Evolutionary conservation across 129 eudicot genomes (phyloP).

Genomic region (Smallanthus sonchifolius): DNA sequence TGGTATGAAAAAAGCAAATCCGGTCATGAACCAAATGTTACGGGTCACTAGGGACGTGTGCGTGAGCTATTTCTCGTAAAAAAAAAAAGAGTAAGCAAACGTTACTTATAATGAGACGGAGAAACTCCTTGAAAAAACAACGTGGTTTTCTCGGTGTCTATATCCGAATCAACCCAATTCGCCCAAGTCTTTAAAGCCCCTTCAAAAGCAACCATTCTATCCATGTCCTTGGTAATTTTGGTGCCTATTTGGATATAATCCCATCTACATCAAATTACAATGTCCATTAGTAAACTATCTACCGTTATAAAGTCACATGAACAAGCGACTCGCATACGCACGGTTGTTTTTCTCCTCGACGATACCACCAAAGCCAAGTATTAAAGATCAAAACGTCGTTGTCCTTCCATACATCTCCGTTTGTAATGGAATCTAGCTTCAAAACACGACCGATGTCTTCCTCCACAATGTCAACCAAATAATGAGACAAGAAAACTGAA

Average conservation of each 20-base stretch:
- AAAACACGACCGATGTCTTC: constrained; percentile 47
- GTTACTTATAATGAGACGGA: constrained; percentile 67
- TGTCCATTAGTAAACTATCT: neutral
- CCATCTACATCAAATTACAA: constrained; percentile 45
- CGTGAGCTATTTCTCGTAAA: neutral
- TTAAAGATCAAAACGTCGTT: constrained; percentile 63
- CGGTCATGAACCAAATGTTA: neutral
- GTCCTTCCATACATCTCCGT: constrained; percentile 58
- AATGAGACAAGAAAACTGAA: constrained; percentile 35
- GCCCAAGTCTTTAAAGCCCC: constrained; percentile 61
- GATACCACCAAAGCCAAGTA: constrained; percentile 90
- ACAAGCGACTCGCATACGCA: neutral
- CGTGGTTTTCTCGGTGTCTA: constrained; percentile 35
- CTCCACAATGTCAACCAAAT: constrained; percentile 51
- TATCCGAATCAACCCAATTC: constrained; percentile 49
- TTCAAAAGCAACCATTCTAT: constrained; percentile 57
- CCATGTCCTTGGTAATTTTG: constrained; percentile 51
- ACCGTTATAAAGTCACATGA: neutral
- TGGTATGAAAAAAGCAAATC: no score
- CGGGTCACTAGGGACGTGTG: no score
- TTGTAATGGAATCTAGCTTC: constrained; percentile 56
- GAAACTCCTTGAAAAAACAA: constrained; percentile 73
- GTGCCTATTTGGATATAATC: constrained; percentile 46
- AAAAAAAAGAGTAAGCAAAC: neutral
- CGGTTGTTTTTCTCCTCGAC: constrained; percentile 61